These are phyloP conservation scores for Sporothrix humicola DNA, from an alignment of 2,329 filamentous ascomycete species.

Conservation along the genomic window DNA sequence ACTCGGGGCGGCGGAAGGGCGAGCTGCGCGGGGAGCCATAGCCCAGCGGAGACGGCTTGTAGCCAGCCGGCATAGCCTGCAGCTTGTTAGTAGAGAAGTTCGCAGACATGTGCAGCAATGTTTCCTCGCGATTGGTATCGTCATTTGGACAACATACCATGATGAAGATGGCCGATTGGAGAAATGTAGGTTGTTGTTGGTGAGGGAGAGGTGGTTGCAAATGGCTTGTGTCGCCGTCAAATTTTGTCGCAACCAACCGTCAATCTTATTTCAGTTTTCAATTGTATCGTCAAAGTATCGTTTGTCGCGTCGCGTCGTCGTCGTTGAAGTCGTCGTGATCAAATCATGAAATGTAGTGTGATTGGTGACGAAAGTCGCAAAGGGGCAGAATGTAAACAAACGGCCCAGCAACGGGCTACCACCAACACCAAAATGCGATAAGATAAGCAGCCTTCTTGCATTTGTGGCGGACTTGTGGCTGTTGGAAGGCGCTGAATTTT, in stretches of 20 bases:
- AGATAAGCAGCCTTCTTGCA: constrained; percentile 23
- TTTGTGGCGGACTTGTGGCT: constrained; percentile 27
- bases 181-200: constrained; percentile 5
- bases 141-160: constrained; percentile 8
- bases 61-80: constrained; percentile 62
- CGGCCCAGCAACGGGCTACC: constrained; percentile 33
- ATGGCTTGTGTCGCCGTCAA: not conserved
- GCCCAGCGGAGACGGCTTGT: constrained; percentile 74
- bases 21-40: constrained; percentile 73
- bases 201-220: not conserved
- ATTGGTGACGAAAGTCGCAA: constrained; percentile 7
- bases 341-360: not conserved
- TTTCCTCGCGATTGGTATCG: too few species aligned
- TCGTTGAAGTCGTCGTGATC: not conserved
- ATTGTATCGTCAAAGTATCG: not conserved
- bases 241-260: not conserved
- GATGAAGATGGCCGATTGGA: not conserved
- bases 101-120: too few species aligned
- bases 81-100: too few species aligned
- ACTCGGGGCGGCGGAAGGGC: constrained; percentile 67
- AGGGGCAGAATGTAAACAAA: constrained; percentile 36
- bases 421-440: constrained; percentile 7
- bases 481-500: not conserved
- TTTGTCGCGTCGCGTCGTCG: not conserved
- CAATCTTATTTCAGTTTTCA: not conserved